phyloP scores from a whole-genome alignment of 257 asterid genomes.

The Ballota nigra region DNA sequence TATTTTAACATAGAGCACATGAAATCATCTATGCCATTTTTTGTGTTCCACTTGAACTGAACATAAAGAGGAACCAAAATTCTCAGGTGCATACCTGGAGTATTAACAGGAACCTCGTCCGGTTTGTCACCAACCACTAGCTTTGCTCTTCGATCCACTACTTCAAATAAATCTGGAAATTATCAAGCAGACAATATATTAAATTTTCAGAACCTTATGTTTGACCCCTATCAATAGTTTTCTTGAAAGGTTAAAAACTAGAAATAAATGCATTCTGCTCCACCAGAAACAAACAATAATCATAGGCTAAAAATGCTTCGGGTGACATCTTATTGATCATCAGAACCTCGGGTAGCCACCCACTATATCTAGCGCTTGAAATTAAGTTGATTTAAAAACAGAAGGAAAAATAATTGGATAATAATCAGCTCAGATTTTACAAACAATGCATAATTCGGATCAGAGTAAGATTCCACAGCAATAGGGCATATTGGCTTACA shows the following conservation, averaged over 20 bases:
- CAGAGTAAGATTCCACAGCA: conserved; percentile 27
- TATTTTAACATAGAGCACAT: too few species aligned
- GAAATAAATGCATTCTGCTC: conserved; percentile 7
- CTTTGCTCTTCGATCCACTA: conserved; percentile 93
- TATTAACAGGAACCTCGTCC: conserved; percentile 60
- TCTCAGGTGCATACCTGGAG: conserved; percentile 48
- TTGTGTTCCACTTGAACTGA: too few species aligned
- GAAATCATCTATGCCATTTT: too few species aligned
- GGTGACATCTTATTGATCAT: not conserved
- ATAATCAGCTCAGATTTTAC: conserved; percentile 19
- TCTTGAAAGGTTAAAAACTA: not conserved
- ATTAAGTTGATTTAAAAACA: not conserved
- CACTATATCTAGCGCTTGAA: conserved; percentile 12
- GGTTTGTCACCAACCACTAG: conserved; percentile 80
- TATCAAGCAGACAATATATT: conserved; percentile 10
- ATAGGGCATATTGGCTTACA: conserved; percentile 17
- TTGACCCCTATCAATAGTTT: not conserved
- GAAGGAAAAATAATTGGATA: not conserved
- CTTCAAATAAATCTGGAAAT: conserved; percentile 85
- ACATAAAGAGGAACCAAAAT: conserved; percentile 6
- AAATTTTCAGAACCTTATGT: not conserved
- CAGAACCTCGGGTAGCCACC: not conserved
- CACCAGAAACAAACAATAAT: not conserved
- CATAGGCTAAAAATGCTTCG: not conserved
- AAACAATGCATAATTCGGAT: conserved; percentile 26